Base-by-base conservation (phyloP, 2,329 filamentous ascomycete species). In the Gnomoniopsis sp. region DNA sequence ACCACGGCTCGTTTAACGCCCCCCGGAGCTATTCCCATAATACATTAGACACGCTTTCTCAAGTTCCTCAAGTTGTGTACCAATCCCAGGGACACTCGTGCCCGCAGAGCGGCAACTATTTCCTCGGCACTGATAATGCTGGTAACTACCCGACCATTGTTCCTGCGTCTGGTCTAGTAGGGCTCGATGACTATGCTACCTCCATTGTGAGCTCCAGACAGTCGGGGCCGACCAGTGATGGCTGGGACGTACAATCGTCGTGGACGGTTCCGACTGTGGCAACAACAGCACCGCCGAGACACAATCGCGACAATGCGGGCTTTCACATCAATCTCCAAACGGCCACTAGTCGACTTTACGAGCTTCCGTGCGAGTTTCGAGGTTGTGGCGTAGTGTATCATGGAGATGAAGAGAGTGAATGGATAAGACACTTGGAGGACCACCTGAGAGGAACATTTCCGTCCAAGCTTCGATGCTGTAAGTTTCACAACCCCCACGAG, bases 281-380 rank as follows among this genome's bases (percentile, higher is more conserved):
- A n/a, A 55, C 59, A 2, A 33, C 56, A 26, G 51, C 15, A 1
- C 56, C 56, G 6, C 48, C 59, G 8, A 38, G 26, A 30, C 17
- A 23, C 17, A 60, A 55, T 14, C 17, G 8, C 14, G 46, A 41
- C 26, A 49, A 33, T 15, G 56, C 59, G 23, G 23, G 56, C 11
- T 43, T 47, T 14, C 53, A 47, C 1, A 61, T 61, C 44, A 7
- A 49, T n/a, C n/a, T n/a, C n/a, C n/a, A n/a, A n/a, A n/a, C n/a
- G n/a, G n/a, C n/a, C n/a, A n/a, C n/a, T n/a, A n/a, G n/a, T 30
- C 26, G 26, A 30, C 26, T 30, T 30, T 30, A 8, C 8, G 26
- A 30, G 8, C 26, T 30, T 30, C 26, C 26, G 26, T 30, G 26
- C 26, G 26, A 30, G 26, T 30, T 30, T 30, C 26, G 4, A 30